Evolutionary conservation across 1,284 basidiomycete genomes (phyloP), one percentile per base, ranked within the genome.

Genomic region (Gomphus bonarii): DNA sequence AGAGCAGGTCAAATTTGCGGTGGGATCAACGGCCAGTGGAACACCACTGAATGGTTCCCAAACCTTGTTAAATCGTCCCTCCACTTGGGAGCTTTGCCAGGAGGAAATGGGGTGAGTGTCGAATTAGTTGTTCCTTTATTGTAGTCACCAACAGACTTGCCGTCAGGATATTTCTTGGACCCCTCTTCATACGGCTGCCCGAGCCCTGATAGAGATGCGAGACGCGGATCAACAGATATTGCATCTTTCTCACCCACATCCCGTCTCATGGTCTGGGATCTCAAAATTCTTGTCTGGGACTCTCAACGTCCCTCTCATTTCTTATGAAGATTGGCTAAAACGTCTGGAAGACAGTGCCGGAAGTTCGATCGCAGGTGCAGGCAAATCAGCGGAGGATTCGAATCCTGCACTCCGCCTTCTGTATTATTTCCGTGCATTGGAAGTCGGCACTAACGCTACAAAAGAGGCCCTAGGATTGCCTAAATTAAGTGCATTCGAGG

Each of bases 261-360:
- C 67, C 2, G 63, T 63, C 12, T 28, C 58, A 3, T 68, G 67
- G 68, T 52, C 60, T 30, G 28, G 51, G 43, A 53, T 67, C 36
- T 57, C 65, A 33, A 48, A 54, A 2, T 55, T 56, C 9, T 57
- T 63, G 25, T 61, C 67, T 2, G 51, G 58, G 55, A 55, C 57
- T 8, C 61, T 67, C 33, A 55, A 63, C 8, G 57, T 71, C n/a
- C 62, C 66, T 14, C 58, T 72, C 14, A 65, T 70, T 0, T 63
- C 66, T 2, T 72, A 69, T 54, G 5, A 38, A 7, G 60, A 68
- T 16, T 73, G 71, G 71, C 55, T 69, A 11, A 52, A 57, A 25
- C 54, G 60, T 11, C 62, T 72, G 12, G 67, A 70, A 48, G 58
- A 33, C 11, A 51, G 47, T 43, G 48, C 55, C 3, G 35, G 55